These are phyloP conservation scores for Helenozyma rhizophorensis DNA, from an alignment of 805 yeast species.

Conservation along the genomic window DNA sequence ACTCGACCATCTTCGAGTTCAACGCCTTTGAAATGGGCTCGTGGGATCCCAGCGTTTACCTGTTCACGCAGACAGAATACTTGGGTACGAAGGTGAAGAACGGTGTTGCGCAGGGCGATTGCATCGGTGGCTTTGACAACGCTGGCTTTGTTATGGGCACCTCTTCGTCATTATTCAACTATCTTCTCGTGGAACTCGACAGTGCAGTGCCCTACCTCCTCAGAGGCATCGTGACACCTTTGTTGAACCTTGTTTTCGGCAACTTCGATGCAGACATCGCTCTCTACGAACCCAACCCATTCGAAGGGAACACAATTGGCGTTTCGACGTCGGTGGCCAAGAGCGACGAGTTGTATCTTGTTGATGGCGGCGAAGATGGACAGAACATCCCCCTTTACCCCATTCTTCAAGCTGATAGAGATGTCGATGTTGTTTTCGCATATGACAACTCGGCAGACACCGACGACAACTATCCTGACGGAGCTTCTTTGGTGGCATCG, in stretches of 20 bases:
- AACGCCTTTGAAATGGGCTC: conserved; percentile 66
- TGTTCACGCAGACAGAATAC: conserved; percentile 46
- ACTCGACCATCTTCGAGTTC: conserved; percentile 50
- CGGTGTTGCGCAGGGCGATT: conserved; percentile 40
- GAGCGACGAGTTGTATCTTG: conserved; percentile 23
- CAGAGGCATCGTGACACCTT: conserved; percentile 16
- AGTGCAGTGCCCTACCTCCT: neutral
- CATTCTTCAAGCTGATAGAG: conserved; percentile 28
- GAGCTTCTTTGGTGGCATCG: conserved; percentile 41
- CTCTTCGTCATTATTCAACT: conserved; percentile 57
- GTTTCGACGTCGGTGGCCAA: conserved; percentile 14
- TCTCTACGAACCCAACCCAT: conserved; percentile 57
- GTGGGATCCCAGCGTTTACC: conserved; percentile 47
- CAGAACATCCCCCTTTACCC: conserved; percentile 46
- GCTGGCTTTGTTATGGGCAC: conserved; percentile 58
- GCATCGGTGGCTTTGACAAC: conserved; percentile 53
- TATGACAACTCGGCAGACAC: conserved; percentile 48
- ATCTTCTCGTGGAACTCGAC: conserved; percentile 14
- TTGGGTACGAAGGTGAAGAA: conserved; percentile 45
- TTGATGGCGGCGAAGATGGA: conserved; percentile 47
- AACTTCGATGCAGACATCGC: conserved; percentile 51
- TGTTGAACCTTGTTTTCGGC: conserved; percentile 1
- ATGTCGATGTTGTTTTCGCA: conserved; percentile 36
- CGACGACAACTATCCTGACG: conserved; percentile 50
- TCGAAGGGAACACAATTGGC: conserved; percentile 16